These are phyloP conservation scores for Litsea cubeba DNA, from an alignment of 164 flowering plant species.

Conservation along the genomic window DNA sequence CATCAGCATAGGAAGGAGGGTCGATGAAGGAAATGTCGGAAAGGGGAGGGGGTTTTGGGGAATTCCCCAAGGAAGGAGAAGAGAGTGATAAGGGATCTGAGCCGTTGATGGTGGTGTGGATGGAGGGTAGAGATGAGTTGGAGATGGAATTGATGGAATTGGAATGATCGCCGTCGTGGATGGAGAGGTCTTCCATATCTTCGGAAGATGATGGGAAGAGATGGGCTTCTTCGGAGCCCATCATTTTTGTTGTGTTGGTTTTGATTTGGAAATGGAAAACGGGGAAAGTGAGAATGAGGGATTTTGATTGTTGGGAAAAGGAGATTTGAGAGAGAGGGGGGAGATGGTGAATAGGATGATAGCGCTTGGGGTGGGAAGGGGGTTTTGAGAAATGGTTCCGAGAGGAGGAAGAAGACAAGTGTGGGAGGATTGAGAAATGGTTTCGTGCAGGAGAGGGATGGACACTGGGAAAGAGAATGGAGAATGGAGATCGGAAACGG, in stretches of 20 bases:
- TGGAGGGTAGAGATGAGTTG: slow-evolving; percentile 1
- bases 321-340: neutral
- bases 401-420: neutral
- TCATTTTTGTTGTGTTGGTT: slow-evolving; percentile 34
- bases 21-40: slow-evolving; percentile 24
- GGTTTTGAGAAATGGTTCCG: neutral
- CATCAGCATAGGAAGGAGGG: slow-evolving; percentile 47
- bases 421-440: neutral
- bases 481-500: too few relatives aligned
- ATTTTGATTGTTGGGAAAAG: neutral
- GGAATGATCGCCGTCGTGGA: slow-evolving; percentile 38
- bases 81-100: slow-evolving; percentile 18
- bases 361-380: neutral
- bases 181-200: slow-evolving; percentile 59
- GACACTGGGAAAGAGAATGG: neutral
- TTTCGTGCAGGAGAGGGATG: neutral
- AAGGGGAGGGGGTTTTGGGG: slow-evolving; percentile 17
- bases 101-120: slow-evolving; percentile 1
- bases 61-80: slow-evolving; percentile 3
- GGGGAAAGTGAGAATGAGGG: neutral
- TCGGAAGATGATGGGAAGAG: slow-evolving; percentile 51
- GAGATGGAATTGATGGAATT: slow-evolving; percentile 13
- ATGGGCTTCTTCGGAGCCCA: slow-evolving; percentile 58
- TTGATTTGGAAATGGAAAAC: neutral
- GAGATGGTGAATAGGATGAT: too few relatives aligned